Conservation (phyloP, 2,329 filamentous ascomycete genomes). For the Colletotrichum shisoi region DNA sequence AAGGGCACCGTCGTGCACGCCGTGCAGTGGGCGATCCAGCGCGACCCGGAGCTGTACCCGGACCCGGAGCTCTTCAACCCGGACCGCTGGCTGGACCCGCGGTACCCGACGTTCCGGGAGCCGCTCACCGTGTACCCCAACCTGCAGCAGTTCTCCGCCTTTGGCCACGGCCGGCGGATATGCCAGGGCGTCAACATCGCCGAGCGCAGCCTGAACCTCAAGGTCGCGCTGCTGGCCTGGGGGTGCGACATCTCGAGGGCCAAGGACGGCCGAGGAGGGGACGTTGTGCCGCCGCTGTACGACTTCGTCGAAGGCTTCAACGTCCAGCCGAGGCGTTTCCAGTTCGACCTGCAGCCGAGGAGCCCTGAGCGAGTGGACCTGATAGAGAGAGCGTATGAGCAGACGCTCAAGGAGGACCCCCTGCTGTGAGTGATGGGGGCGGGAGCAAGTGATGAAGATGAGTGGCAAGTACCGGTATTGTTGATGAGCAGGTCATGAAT, state of each 20-base stretch:
- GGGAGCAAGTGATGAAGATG: not conserved
- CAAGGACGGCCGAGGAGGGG: slow-evolving; percentile 39
- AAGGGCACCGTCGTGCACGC: slow-evolving; percentile 61
- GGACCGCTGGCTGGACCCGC: slow-evolving; percentile 50
- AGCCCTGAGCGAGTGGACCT: slow-evolving; percentile 15
- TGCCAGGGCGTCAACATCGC: slow-evolving; percentile 55
- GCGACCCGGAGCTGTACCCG: slow-evolving; percentile 52
- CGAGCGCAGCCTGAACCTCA: slow-evolving; percentile 52
- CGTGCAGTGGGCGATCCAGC: slow-evolving; percentile 60
- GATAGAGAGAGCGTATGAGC: slow-evolving; percentile 24
- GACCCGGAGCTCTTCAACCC: slow-evolving; percentile 53
- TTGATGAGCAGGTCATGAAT: too few species aligned
- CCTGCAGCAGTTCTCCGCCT: slow-evolving; percentile 54
- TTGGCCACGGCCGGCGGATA: slow-evolving; percentile 63
- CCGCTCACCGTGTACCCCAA: slow-evolving; percentile 52
- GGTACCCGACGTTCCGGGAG: slow-evolving; percentile 52
- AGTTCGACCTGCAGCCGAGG: slow-evolving; percentile 29
- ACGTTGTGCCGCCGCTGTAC: slow-evolving; percentile 33
- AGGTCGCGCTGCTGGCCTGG: slow-evolving; percentile 52
- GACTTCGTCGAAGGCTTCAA: slow-evolving; percentile 36
- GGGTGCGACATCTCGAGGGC: slow-evolving; percentile 48
- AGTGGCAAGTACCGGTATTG: not conserved
- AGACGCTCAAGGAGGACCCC: slow-evolving; percentile 28
- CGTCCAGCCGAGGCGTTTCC: slow-evolving; percentile 31
- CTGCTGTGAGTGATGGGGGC: not conserved